A percentile compares a stretch with the other conserved stretches of the same genome.
phyloP scores from a whole-genome alignment of 768 basidiomycete species.

The Fibroporia radiculosa region DNA sequence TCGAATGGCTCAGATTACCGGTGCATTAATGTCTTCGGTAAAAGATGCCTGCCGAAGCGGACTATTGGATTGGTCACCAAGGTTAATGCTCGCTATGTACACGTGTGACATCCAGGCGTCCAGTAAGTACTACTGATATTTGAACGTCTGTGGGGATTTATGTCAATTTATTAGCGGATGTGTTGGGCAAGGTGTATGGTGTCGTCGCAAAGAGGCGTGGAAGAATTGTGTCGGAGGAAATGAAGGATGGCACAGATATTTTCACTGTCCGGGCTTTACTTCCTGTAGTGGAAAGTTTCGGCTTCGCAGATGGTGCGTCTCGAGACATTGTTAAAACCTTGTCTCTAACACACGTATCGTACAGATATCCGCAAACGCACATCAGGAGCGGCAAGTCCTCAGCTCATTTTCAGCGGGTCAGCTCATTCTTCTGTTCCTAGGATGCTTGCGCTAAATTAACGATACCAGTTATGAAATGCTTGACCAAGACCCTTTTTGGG shows the following conservation, averaged over 20 bases:
- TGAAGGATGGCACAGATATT: constrained; percentile 96
- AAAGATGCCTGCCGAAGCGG: constrained; percentile 88
- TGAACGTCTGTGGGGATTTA: constrained; percentile 8
- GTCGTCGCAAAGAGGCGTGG: constrained; percentile 91
- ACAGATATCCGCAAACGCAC: constrained; percentile 93
- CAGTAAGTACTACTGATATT: constrained; percentile 46
- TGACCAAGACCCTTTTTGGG: constrained; percentile 96
- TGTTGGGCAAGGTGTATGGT: constrained; percentile 94
- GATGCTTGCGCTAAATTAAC: constrained; percentile 8
- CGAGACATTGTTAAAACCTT: no score
- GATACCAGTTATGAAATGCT: constrained; percentile 76
- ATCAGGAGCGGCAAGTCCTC: constrained; percentile 95
- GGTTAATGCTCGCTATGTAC: constrained; percentile 97
- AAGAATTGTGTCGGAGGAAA: constrained; percentile 91
- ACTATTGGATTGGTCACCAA: constrained; percentile 93
- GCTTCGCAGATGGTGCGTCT: constrained; percentile 85
- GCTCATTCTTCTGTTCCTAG: constrained; percentile 19
- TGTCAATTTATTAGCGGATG: constrained; percentile 58
- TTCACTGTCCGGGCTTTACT: constrained; percentile 87
- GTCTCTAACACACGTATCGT: not conserved
- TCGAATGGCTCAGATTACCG: constrained; percentile 75
- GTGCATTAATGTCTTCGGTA: constrained; percentile 83
- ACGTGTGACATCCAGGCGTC: constrained; percentile 98
- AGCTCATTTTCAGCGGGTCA: constrained; percentile 92
- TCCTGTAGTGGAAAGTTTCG: constrained; percentile 96